phyloP scores from a whole-genome alignment of 148 eudicot species.

The Selenicereus undatus region DNA sequence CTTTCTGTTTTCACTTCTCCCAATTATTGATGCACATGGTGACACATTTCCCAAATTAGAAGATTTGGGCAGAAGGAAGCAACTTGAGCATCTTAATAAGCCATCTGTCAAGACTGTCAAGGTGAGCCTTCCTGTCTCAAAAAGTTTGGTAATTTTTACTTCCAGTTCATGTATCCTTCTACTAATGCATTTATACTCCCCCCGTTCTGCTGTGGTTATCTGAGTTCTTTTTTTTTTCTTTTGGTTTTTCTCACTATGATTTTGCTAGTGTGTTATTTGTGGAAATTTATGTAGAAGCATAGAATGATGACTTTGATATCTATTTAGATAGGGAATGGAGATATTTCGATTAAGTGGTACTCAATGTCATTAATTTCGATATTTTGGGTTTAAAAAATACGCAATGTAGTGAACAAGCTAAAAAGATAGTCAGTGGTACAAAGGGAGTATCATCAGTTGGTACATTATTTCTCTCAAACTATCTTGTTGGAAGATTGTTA shows the following conservation, averaged over 20 bases:
- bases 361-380: neutral
- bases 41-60: neutral
- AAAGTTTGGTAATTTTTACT: neutral
- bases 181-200: no score
- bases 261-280: neutral
- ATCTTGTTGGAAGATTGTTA: neutral
- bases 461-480: neutral
- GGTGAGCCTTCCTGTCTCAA: neutral
- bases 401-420: neutral
- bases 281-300: neutral
- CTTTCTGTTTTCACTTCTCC: neutral
- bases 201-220: no score
- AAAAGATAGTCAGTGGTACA: neutral
- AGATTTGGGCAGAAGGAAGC: neutral
- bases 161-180: neutral
- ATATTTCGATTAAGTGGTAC: no score
- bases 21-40: neutral
- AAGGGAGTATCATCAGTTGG: neutral
- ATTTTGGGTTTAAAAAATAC: neutral
- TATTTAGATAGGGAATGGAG: neutral
- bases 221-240: no score
- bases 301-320: neutral
- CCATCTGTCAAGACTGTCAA: slow-evolving; percentile 1
- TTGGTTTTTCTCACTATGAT: neutral
- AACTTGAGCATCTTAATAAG: neutral